Evolutionary conservation across 176 grass and related monocot genomes (phyloP), one percentile per base, ranked within the genome.

Genomic region (Avena atlantica): DNA sequence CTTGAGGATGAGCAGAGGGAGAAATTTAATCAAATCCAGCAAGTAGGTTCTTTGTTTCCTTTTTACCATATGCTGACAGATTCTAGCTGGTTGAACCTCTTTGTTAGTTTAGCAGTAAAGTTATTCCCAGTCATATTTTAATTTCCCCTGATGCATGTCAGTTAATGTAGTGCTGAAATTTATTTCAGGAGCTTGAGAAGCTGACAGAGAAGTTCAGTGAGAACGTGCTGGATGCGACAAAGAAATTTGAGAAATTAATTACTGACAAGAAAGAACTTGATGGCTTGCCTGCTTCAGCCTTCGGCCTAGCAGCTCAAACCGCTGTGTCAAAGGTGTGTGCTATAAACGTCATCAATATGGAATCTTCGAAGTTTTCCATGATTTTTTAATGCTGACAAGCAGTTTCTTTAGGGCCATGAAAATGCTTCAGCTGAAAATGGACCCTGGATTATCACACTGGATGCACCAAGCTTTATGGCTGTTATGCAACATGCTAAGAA

Each of bases 401-500:
- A 60, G 58, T 19, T 69, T 89, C 69, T 48, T 47, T 63, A 98
- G 96, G 96, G 96, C 61, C 92, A 98, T 85, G 90, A 94, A 89
- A 96, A 92, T 94, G 93, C 96, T 80, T 77, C 93, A 36, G 90
- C 96, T 85, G 93, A 98, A 83, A 89, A 90, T 76, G 96, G 96
- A 85, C 96, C 96, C 80, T 96, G 96, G 96, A 77, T 98, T 15
- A 96, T 98, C 49, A 96, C 96, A 62, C 80, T 98, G 84, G 96
- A 98, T 75, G 92, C 89, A 79, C 96, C 96, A 37, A 98, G 93
- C 55, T 98, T 87, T 84, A 81, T 88, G 51, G 83, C 96, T 86
- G 90, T 98, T 83, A 98, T 98, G 96, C 96, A 92, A 89, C 96
- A 98, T 92, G 93, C 93, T 71, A 77, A 78, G 51, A 98, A 94